Conservation (phyloP, 2,329 filamentous ascomycete genomes). For the Didymella sp. region DNA sequence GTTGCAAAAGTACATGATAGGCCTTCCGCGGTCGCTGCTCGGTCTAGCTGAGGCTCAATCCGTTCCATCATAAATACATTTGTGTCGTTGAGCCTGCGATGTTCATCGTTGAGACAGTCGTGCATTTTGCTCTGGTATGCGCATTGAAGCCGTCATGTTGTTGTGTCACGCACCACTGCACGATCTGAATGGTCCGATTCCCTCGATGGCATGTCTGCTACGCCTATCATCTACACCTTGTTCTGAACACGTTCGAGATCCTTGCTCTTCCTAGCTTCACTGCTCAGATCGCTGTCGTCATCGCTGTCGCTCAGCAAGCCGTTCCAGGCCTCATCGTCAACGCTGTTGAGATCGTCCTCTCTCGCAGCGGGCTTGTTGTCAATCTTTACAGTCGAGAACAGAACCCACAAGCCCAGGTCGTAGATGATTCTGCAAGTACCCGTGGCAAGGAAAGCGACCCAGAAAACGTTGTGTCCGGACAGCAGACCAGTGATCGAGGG, state of each 20-base stretch:
- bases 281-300: constrained; percentile 33
- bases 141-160: not conserved
- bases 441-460: constrained; percentile 49
- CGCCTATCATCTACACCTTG: not conserved
- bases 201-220: not conserved
- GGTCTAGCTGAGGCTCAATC: not conserved
- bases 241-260: constrained; percentile 24
- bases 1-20: not conserved
- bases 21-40: too few species aligned
- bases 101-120: too few species aligned
- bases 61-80: not conserved
- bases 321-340: constrained; percentile 40
- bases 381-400: constrained; percentile 49
- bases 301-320: constrained; percentile 42
- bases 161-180: not conserved
- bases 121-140: not conserved
- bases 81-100: not conserved
- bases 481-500: constrained; percentile 48
- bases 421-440: constrained; percentile 47
- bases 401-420: constrained; percentile 48
- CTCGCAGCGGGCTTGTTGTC: constrained; percentile 24
- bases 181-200: not conserved
- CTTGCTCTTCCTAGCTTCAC: constrained; percentile 33
- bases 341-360: constrained; percentile 30
- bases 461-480: constrained; percentile 45